Percentiles rank a stretch among this genome's conserved stretches.
Conservation (phyloP, 495 filamentous ascomycete species). For the Daldinia decipiens region DNA sequence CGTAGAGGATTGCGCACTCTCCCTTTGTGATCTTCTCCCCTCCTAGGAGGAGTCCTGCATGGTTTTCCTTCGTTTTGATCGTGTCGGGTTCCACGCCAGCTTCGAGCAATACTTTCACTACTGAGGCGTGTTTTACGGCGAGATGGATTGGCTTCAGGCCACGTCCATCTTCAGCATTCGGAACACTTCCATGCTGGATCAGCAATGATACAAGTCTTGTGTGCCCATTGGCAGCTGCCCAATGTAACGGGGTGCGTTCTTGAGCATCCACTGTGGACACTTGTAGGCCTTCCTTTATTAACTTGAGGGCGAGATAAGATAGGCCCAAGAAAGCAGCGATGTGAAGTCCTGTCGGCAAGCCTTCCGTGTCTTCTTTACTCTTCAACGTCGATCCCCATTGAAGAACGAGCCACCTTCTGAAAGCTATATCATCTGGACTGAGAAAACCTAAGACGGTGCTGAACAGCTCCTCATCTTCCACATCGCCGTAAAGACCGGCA, state of each 20-base stretch:
- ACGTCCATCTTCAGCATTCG: not conserved
- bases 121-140: not conserved
- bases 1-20: conserved; percentile 1
- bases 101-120: not conserved
- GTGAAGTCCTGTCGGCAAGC: not conserved
- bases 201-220: not conserved
- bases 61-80: not conserved
- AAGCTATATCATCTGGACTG: not conserved
- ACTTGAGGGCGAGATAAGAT: not conserved
- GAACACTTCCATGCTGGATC: not conserved
- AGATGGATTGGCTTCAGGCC: not conserved
- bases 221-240: not conserved
- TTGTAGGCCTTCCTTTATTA: not conserved
- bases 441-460: not conserved
- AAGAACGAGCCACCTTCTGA: not conserved
- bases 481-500: not conserved
- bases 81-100: not conserved
- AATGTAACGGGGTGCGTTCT: not conserved
- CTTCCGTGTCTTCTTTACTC: not conserved
- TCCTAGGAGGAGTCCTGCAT: not conserved
- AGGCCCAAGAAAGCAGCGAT: not conserved
- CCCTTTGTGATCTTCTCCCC: not conserved
- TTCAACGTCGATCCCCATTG: not conserved
- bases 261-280: not conserved
- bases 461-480: not conserved